Evolutionary conservation across 1,284 basidiomycete genomes (phyloP).

Genomic region (Cryptococcus amylolentus): DNA sequence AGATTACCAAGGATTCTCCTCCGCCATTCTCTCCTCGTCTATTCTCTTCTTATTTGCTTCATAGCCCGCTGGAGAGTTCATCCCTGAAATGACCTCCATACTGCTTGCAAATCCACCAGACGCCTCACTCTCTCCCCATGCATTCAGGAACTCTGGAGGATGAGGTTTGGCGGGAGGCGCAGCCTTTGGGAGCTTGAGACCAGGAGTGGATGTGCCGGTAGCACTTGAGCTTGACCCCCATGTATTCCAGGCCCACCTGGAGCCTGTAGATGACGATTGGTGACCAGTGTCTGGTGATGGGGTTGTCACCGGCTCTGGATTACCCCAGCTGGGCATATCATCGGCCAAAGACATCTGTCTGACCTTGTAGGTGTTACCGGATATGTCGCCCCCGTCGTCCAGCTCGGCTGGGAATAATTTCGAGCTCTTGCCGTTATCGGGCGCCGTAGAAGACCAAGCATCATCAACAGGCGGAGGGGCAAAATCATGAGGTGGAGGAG

Average conservation of each 20-base stretch:
- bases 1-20: conserved; percentile 20
- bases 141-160: conserved; percentile 40
- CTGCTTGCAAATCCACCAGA: background rate
- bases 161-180: conserved; percentile 47
- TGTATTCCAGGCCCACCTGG: conserved; percentile 28
- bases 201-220: conserved; percentile 2
- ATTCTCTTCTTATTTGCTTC: conserved; percentile 6
- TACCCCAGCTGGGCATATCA: conserved; percentile 27
- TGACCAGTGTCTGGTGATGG: background rate
- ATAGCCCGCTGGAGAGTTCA: background rate
- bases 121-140: conserved; percentile 17
- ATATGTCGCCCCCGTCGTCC: conserved; percentile 34
- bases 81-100: background rate
- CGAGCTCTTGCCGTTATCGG: background rate
- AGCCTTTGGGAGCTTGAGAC: conserved; percentile 12
- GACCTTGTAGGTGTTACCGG: conserved; percentile 10
- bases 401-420: conserved; percentile 7
- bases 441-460: background rate
- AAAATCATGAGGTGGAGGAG: conserved; percentile 14
- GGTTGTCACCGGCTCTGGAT: conserved; percentile 8
- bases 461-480: background rate
- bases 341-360: conserved; percentile 14
- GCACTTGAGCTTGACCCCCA: conserved; percentile 22
- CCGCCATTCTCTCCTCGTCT: conserved; percentile 17
- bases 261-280: background rate